Conservation (phyloP, 768 basidiomycete genomes). For the Pholiota molesta region DNA sequence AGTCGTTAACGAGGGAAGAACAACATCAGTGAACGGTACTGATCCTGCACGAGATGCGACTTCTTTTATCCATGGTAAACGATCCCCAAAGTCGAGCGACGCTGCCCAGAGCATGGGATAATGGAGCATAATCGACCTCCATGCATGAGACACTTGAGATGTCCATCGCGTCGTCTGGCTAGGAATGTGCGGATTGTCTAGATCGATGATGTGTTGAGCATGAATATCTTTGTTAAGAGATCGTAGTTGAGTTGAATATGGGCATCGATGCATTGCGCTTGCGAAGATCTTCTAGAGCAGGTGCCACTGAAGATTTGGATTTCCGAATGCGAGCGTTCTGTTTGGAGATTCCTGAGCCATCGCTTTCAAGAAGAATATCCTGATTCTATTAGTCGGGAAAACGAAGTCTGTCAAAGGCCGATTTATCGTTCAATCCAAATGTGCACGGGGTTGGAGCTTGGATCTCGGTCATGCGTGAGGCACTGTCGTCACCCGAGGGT, state of each 20-base stretch:
- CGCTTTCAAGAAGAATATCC: too few species aligned
- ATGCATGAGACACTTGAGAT: constrained; percentile 6
- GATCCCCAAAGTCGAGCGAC: constrained; percentile 6
- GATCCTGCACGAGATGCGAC: not conserved
- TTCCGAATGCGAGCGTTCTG: too few species aligned
- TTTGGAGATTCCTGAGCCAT: too few species aligned
- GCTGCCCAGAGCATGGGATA: constrained; percentile 8
- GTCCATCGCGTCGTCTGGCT: constrained; percentile 2
- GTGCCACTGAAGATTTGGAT: not conserved
- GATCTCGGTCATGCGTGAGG: too few species aligned
- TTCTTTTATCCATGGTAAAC: constrained; percentile 1
- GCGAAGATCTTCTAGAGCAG: constrained; percentile 8
- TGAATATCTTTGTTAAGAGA: constrained; percentile 11
- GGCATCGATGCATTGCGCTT: constrained; percentile 6
- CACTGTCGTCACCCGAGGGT: too few species aligned
- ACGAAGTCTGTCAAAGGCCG: too few species aligned
- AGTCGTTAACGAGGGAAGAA: constrained; percentile 4
- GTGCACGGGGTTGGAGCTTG: too few species aligned
- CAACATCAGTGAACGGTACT: not conserved
- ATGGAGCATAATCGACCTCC: constrained; percentile 4
- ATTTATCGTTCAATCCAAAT: too few species aligned
- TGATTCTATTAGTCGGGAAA: too few species aligned
- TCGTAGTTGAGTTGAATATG: constrained; percentile 15
- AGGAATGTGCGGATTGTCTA: constrained; percentile 1
- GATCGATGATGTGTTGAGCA: constrained; percentile 10